Evolutionary conservation across 2,329 filamentous ascomycete species (phyloP).

Genomic region (Colletotrichum sp.): DNA sequence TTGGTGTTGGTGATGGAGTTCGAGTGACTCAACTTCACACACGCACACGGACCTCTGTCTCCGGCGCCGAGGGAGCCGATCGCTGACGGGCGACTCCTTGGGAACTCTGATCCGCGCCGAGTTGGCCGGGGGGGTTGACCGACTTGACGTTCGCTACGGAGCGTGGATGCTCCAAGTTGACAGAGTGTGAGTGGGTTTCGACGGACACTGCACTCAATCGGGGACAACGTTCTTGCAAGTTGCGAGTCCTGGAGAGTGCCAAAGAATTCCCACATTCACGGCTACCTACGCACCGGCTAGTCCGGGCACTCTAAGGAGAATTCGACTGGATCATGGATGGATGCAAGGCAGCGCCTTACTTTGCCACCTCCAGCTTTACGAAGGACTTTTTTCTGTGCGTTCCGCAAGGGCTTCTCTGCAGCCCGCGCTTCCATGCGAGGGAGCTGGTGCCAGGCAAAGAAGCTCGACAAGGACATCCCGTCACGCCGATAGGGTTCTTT

Average conservation of each 20-base stretch:
- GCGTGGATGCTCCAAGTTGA: not conserved
- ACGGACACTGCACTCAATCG: slow-evolving; percentile 1
- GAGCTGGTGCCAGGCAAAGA: not conserved
- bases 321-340: slow-evolving; percentile 10
- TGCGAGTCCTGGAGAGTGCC: not conserved
- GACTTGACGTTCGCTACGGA: not conserved
- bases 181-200: not conserved
- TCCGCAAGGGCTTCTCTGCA: slow-evolving; percentile 2
- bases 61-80: slow-evolving; percentile 12
- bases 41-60: not conserved
- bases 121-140: not conserved
- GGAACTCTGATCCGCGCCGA: not conserved
- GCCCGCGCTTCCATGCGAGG: not conserved
- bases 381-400: not conserved
- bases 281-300: not conserved
- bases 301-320: not conserved
- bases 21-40: not conserved
- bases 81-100: not conserved
- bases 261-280: not conserved
- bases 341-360: not conserved
- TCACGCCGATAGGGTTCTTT: not conserved
- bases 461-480: not conserved
- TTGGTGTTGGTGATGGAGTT: not conserved
- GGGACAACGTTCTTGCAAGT: not conserved
- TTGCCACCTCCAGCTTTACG: not conserved